Percentiles rank a stretch among this genome's conserved stretches.
Conservation (phyloP, 352 stramenopile genomes). For the Phytophthora uliginosa region DNA sequence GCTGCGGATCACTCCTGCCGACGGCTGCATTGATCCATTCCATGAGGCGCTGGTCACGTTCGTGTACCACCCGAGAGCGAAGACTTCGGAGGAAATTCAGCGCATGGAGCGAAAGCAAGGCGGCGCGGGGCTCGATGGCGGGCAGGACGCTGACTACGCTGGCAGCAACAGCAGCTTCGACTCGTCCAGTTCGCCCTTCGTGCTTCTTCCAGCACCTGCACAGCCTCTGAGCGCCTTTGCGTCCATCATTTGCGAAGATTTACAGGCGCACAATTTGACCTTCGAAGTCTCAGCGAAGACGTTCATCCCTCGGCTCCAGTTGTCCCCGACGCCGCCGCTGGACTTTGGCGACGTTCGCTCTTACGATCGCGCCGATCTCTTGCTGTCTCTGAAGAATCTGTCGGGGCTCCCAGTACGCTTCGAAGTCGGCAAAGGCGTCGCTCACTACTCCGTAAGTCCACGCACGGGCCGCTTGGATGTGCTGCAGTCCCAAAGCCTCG, state of each 20-base stretch:
- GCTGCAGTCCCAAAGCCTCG: slow-evolving; percentile 88
- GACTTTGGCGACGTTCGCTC: slow-evolving; percentile 91
- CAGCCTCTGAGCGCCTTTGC: slow-evolving; percentile 69
- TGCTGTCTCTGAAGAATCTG: slow-evolving; percentile 87
- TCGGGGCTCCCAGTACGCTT: slow-evolving; percentile 76
- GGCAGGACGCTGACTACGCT: neutral
- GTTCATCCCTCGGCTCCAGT: slow-evolving; percentile 59
- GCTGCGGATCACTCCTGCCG: slow-evolving; percentile 59
- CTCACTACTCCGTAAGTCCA: slow-evolving; percentile 86
- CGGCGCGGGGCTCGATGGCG: neutral
- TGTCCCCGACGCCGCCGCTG: slow-evolving; percentile 51
- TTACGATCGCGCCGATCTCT: slow-evolving; percentile 84
- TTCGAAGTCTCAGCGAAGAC: slow-evolving; percentile 78
- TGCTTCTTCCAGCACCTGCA: slow-evolving; percentile 30
- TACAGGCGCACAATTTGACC: slow-evolving; percentile 79
- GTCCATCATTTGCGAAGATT: slow-evolving; percentile 75
- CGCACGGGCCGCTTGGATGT: slow-evolving; percentile 78
- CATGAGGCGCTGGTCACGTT: slow-evolving; percentile 54
- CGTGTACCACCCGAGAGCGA: slow-evolving; percentile 51
- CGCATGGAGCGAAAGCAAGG: slow-evolving; percentile 29
- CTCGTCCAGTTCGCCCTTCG: slow-evolving; percentile 21
- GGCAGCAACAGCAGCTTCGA: slow-evolving; percentile 10
- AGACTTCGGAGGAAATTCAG: slow-evolving; percentile 47
- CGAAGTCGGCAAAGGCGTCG: slow-evolving; percentile 55
- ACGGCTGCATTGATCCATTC: slow-evolving; percentile 78